Base-by-base conservation (phyloP, 805 yeast genomes). In the Blastobotrys mokoenaii region DNA sequence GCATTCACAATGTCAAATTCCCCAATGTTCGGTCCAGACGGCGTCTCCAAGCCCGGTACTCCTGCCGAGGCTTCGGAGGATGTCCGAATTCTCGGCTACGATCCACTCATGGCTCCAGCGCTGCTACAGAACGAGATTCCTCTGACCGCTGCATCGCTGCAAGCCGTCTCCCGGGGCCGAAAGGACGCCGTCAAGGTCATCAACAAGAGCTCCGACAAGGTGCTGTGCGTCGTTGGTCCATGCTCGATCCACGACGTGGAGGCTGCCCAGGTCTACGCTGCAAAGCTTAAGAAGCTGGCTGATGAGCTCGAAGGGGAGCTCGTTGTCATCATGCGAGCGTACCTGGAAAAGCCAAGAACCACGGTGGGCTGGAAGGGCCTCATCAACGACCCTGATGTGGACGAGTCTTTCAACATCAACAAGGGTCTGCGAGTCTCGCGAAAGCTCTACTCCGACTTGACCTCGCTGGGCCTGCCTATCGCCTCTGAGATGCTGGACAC, bases 341-440 rank as follows among this genome's bases (percentile, higher is more conserved):
- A 90, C 75, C 74, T 90, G 56, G 98, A 90, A 70, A 90, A 90
- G 69, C 98, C 98, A 60, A 83, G 98, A 73, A 90, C 98, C 52
- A 90, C 97, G 18, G 97, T 90, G 45, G 98, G 98, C 53, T 90
- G 98, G 98, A 90, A 90, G 69, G 98, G 98, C 59, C 73, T 90
- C 59, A 88, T 90, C 64, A 90, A 90, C 66, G 98, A 90, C 68
- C 98, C 98, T 40, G 95, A 90, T 60, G 78, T 90, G 50, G 86
- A 90, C 67, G 84, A 84, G 60, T 73, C 96, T 41, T 93, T 83
- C 78, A 83, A 90, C 65, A 93, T 90, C 65, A 90, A 90, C 77
- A 86, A 87, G 69, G 98, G 98, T 60, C 74, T 90, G 53, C 79
- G 87, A 58, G 76, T 85, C 34, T 78, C 97, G 10, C 81, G 98